Evolutionary conservation across 2,329 filamentous ascomycete genomes (phyloP), one percentile per base, ranked within the genome.

Genomic region (Blastomyces silverae): DNA sequence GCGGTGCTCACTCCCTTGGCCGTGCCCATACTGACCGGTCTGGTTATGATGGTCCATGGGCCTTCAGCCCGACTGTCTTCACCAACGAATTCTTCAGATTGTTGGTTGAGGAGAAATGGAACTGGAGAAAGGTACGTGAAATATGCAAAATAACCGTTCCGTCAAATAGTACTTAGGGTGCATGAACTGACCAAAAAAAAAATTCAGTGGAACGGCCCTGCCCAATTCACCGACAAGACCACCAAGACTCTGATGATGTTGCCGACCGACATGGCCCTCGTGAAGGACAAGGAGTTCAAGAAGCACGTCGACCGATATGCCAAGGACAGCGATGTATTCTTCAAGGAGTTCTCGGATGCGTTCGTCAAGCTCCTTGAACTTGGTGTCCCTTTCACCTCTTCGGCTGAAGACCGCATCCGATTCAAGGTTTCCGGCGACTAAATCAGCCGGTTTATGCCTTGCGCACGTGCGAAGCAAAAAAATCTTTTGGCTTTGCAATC

Each of bases 241-340:
- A 91, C 88, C 73, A 92, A 96, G 85, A 84, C 84, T 53, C 81
- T 97, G 72, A 97, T 99, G 94, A 97, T 99, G 93, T 82, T 99
- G 78, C 94, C 94, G 63, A 89, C 91, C 69, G 93, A 99, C 75
- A 87, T 95, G 80, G 89, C 89, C 64, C 83, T 97, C 64, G 80
- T 96, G 74, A 85, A 92, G 81, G 93, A 97, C 81, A 93, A 93
- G 85, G 83, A 82, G 70, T 95, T 97, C 84, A 87, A 85, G 79
- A 81, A 85, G 74, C 87, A 85, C 73, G 90, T 93, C 39, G 87
- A 96, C 78, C 86, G 88, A 77, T 97, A 97, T 76, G 92, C 93
- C 73, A 91, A 91, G 83, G 91, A 96, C 79, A 91, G 90, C 77
- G 89, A 92, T 64, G 82, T 82, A 62, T 99, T 97, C 85, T 97